A percentile compares a stretch with the other conserved stretches of the same genome.
Conservation (phyloP, 345 rosid species). For the Jatropha curcas region DNA sequence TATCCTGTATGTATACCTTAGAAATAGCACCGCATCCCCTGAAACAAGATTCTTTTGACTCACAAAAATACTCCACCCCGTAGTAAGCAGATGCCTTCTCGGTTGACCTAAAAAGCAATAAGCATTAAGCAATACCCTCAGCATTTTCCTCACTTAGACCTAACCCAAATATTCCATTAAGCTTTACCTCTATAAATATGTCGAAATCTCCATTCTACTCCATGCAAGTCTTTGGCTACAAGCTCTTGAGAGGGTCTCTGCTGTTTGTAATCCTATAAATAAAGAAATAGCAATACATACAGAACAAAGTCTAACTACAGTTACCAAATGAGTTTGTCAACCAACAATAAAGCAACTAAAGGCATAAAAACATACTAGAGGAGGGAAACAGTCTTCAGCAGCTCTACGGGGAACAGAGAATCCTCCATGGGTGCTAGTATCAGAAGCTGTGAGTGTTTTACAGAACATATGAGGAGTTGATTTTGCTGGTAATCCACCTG, state of each 20-base stretch:
- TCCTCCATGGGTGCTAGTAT: constrained; percentile 94
- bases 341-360: neutral
- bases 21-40: constrained; percentile 91
- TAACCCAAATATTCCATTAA: constrained; percentile 11
- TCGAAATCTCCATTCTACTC: constrained; percentile 84
- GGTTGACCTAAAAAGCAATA: constrained; percentile 75
- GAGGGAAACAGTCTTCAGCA: constrained; percentile 89
- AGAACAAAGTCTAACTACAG: neutral
- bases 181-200: constrained; percentile 81
- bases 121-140: constrained; percentile 7
- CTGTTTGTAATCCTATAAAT: constrained; percentile 71
- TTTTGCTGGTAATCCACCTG: constrained; percentile 52
- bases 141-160: constrained; percentile 15
- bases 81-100: constrained; percentile 93
- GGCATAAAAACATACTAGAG: constrained; percentile 47
- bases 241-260: constrained; percentile 94
- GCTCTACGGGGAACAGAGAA: constrained; percentile 91
- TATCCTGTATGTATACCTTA: constrained; percentile 51
- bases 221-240: constrained; percentile 84
- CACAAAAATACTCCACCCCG: constrained; percentile 96
- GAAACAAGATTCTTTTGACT: constrained; percentile 87
- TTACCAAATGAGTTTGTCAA: neutral
- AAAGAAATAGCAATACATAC: constrained; percentile 1
- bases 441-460: constrained; percentile 88
- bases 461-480: constrained; percentile 85